Percentiles rank a stretch among this genome's conserved stretches.
phyloP scores from a whole-genome alignment of 2,329 filamentous ascomycete genomes.

The Aspergillus sp. region DNA sequence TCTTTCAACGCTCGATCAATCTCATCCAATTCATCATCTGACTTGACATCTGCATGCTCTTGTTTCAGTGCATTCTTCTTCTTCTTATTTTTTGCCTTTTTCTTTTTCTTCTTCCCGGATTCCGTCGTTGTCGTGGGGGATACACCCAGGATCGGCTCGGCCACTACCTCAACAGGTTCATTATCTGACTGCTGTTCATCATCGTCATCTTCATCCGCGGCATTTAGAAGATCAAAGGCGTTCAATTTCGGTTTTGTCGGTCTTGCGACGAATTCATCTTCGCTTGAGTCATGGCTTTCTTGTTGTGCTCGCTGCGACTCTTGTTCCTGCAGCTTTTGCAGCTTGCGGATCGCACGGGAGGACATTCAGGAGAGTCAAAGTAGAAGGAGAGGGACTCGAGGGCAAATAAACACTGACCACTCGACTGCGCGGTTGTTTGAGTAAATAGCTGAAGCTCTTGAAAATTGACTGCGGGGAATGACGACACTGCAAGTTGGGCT shows the following conservation, averaged over 20 bases:
- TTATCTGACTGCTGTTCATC: conserved; percentile 41
- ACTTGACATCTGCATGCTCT: conserved; percentile 31
- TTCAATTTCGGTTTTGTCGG: conserved; percentile 51
- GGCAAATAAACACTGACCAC: background rate
- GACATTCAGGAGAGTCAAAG: conserved; percentile 56
- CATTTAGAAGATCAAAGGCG: conserved; percentile 59
- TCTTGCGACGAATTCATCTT: conserved; percentile 43
- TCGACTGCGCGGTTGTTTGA: background rate
- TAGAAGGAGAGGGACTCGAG: background rate
- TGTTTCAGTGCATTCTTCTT: conserved; percentile 56
- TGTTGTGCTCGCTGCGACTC: conserved; percentile 52
- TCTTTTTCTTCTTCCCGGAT: conserved; percentile 49
- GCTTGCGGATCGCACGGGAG: conserved; percentile 66
- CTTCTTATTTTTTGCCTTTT: conserved; percentile 66
- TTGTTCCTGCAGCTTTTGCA: conserved; percentile 65
- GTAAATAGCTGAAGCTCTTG: conserved; percentile 5
- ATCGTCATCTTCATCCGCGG: conserved; percentile 46
- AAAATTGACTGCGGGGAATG: conserved; percentile 36
- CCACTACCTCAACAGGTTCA: conserved; percentile 17
- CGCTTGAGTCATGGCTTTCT: conserved; percentile 45
- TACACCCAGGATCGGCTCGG: conserved; percentile 25
- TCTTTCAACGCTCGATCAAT: conserved; percentile 68
- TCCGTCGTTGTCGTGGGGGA: conserved; percentile 25
- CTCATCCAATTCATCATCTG: conserved; percentile 59
- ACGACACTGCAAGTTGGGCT: conserved; percentile 34